phyloP scores from a whole-genome alignment of 1,284 basidiomycete genomes.

The Heterobasidion annosum region DNA sequence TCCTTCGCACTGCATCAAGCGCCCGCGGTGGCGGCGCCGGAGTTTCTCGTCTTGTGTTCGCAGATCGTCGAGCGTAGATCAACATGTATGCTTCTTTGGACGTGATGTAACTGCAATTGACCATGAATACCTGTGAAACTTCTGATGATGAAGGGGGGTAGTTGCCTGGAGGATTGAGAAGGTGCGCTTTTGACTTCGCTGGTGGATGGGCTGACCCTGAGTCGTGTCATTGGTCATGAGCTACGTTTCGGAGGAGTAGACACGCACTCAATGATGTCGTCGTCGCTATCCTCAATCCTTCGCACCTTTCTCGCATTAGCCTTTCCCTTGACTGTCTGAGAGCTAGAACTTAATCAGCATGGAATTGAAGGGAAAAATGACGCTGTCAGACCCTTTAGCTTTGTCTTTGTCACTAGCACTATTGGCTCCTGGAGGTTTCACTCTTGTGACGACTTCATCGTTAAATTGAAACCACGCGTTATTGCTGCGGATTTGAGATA shows the following conservation, averaged over 20 bases:
- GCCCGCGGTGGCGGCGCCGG: conserved; percentile 10
- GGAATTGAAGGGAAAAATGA: not conserved
- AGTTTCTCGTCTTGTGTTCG: not conserved
- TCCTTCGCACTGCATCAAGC: conserved; percentile 7
- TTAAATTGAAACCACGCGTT: conserved; percentile 86
- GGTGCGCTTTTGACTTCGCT: not conserved
- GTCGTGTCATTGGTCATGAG: not conserved
- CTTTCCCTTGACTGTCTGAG: conserved; percentile 10
- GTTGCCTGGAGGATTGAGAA: conserved; percentile 12
- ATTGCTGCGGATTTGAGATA: conserved; percentile 30
- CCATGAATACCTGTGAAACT: not conserved
- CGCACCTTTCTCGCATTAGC: conserved; percentile 28
- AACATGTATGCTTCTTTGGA: conserved; percentile 92
- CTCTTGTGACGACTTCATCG: conserved; percentile 68
- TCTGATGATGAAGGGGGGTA: not conserved
- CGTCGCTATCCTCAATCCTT: conserved; percentile 54
- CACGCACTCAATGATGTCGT: conserved; percentile 35
- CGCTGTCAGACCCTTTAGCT: conserved; percentile 10
- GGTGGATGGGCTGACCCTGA: not conserved
- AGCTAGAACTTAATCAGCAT: not conserved
- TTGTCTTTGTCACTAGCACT: conserved; percentile 10
- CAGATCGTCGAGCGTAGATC: conserved; percentile 55
- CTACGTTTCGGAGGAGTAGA: too few relatives aligned
- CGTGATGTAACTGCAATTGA: conserved; percentile 20
- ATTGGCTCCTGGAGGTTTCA: conserved; percentile 44